Percentiles rank a stretch among this genome's conserved stretches.
Conservation (phyloP, 768 basidiomycete species). For the Boletellus sp. region DNA sequence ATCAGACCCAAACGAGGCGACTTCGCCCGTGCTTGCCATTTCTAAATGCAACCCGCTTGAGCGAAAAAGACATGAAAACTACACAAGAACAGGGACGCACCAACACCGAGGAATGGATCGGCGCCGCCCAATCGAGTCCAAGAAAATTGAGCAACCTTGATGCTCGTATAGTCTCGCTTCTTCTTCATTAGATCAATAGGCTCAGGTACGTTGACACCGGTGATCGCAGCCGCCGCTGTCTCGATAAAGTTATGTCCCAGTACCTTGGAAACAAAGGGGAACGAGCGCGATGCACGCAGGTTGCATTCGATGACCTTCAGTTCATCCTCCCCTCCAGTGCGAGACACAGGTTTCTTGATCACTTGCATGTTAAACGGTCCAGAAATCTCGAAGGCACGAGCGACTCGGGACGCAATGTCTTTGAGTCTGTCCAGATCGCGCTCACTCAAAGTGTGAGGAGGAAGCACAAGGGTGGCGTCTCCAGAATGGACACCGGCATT, state of each 20-base stretch:
- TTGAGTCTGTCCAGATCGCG: conserved; percentile 85
- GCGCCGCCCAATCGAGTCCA: conserved; percentile 97
- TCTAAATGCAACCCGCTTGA: conserved; percentile 41
- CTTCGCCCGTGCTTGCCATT: conserved; percentile 98
- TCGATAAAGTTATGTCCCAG: conserved; percentile 97
- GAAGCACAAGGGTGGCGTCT: conserved; percentile 95
- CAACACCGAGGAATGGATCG: conserved; percentile 94
- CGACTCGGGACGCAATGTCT: conserved; percentile 92
- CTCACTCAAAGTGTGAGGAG: conserved; percentile 78
- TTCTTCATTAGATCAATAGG: conserved; percentile 90
- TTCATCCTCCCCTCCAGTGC: conserved; percentile 51
- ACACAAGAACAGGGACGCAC: conserved; percentile 42
- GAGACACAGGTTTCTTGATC: conserved; percentile 71
- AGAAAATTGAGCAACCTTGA: conserved; percentile 98
- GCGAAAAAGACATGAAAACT: neutral
- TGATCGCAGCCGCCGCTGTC: conserved; percentile 84
- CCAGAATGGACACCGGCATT: conserved; percentile 99
- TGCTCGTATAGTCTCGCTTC: conserved; percentile 85
- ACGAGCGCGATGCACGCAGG: conserved; percentile 93
- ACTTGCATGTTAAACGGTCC: conserved; percentile 99
- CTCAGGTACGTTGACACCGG: conserved; percentile 80
- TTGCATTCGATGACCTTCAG: conserved; percentile 99
- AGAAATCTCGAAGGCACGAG: conserved; percentile 90
- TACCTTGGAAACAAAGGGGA: conserved; percentile 99
- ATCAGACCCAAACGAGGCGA: conserved; percentile 92